Conservation (phyloP, 2,329 filamentous ascomycete genomes). For the Aspergillus quadricinctus region DNA sequence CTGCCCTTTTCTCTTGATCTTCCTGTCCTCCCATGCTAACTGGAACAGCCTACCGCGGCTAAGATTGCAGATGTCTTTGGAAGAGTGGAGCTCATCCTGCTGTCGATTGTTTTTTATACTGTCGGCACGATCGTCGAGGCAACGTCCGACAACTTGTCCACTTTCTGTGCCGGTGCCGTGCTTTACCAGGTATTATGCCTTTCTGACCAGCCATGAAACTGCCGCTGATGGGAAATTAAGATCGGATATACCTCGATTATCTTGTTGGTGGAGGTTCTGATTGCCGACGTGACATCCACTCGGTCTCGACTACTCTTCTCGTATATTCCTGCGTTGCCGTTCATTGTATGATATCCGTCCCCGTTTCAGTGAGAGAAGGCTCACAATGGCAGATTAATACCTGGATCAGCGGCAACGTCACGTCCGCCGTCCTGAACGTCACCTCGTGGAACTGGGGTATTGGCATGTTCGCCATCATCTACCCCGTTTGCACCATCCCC, state of each 20-base stretch:
- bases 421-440: slow-evolving; percentile 45
- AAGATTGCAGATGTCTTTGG: slow-evolving; percentile 63
- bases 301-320: slow-evolving; percentile 61
- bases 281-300: slow-evolving; percentile 61
- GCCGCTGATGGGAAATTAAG: slow-evolving; percentile 22
- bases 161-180: slow-evolving; percentile 56
- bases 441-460: slow-evolving; percentile 60
- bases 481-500: slow-evolving; percentile 53
- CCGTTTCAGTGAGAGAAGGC: neutral
- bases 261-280: slow-evolving; percentile 60
- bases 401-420: slow-evolving; percentile 59
- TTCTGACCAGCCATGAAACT: neutral
- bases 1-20: neutral
- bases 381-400: slow-evolving; percentile 49
- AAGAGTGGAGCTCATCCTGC: slow-evolving; percentile 53
- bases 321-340: slow-evolving; percentile 58
- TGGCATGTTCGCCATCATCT: slow-evolving; percentile 62
- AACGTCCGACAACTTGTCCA: slow-evolving; percentile 44
- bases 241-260: slow-evolving; percentile 61
- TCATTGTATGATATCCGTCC: slow-evolving; percentile 38
- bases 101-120: slow-evolving; percentile 56
- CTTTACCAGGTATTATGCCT: slow-evolving; percentile 47
- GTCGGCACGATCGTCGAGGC: slow-evolving; percentile 56
- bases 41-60: slow-evolving; percentile 51
- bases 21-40: neutral